phyloP scores from a whole-genome alignment of 306 rosid species.

The Castanopsis chinensis region DNA sequence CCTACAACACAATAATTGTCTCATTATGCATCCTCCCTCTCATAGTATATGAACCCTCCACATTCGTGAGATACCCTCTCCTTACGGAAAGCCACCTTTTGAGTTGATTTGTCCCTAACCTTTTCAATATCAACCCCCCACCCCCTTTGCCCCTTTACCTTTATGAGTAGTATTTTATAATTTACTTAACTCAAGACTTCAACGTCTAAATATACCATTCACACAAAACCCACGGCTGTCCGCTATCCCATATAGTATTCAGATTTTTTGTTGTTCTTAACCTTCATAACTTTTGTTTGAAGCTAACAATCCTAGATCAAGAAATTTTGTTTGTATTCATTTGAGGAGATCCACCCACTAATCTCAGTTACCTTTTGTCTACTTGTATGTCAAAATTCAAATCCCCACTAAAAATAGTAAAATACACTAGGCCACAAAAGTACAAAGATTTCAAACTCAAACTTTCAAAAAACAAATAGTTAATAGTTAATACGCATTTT shows the following conservation, averaged over 20 bases:
- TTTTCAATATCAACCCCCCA: background rate
- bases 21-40: too few species aligned
- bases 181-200: background rate
- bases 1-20: background rate
- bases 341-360: background rate
- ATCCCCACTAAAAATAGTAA: background rate
- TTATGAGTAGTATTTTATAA: background rate
- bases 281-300: background rate
- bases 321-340: background rate
- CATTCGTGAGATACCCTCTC: too few species aligned
- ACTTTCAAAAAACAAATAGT: background rate
- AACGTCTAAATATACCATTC: background rate
- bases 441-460: background rate
- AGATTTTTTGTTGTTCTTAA: background rate
- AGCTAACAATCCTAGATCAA: background rate
- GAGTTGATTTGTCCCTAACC: background rate
- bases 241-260: background rate
- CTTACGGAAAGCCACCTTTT: slow-evolving; percentile 5
- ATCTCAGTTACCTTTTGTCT: background rate
- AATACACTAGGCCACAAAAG: background rate
- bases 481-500: background rate
- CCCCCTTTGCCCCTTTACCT: background rate
- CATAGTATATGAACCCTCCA: too few species aligned
- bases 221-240: background rate
- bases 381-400: background rate